Percentiles rank a stretch among this genome's conserved stretches.
phyloP scores from a whole-genome alignment of 129 eudicot genomes.

The Deinandra increscens region DNA sequence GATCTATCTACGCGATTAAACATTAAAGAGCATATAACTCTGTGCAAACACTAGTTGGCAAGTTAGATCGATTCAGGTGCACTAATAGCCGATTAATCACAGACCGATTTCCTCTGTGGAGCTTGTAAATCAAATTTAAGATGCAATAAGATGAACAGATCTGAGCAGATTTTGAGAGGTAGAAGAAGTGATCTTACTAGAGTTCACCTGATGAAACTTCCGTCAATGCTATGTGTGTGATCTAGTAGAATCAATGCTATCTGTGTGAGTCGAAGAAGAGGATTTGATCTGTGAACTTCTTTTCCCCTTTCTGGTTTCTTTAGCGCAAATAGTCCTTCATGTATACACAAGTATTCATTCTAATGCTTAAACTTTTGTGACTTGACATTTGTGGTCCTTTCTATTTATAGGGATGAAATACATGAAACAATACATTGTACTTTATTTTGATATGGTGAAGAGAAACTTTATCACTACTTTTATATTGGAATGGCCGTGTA shows the following conservation, averaged over 20 bases:
- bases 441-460: too few species aligned
- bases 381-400: background rate
- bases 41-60: background rate
- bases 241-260: background rate
- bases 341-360: background rate
- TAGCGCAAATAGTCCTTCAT: background rate
- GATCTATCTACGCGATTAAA: background rate
- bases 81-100: conserved; percentile 1
- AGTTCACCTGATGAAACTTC: conserved; percentile 17
- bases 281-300: conserved; percentile 20
- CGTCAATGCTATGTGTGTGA: conserved; percentile 33
- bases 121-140: background rate
- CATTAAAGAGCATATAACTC: background rate
- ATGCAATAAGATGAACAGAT: conserved; percentile 18
- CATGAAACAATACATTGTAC: too few species aligned
- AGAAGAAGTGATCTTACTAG: conserved; percentile 18
- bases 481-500: too few species aligned
- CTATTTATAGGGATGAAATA: too few species aligned
- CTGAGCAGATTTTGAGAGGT: conserved; percentile 8
- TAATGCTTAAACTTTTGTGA: conserved; percentile 4
- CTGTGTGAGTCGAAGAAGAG: background rate
- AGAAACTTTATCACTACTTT: too few species aligned
- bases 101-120: background rate
- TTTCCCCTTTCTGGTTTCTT: background rate
- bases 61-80: conserved; percentile 11